Evolutionary conservation across 352 stramenopile genomes (phyloP).

Genomic region (Globisporangium emineosum): DNA sequence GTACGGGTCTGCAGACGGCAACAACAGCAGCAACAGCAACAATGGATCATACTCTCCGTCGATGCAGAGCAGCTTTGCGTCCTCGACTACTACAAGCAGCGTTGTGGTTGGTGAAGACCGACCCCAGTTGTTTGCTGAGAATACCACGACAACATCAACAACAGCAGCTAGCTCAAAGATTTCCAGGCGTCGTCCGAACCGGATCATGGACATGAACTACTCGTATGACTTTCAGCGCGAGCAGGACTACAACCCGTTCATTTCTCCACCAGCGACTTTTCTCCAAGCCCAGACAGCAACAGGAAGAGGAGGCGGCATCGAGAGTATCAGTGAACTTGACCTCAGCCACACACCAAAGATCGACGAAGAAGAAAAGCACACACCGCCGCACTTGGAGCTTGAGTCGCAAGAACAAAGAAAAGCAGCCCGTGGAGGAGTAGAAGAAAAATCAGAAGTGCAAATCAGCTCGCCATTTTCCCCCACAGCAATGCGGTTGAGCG

Average conservation of each 20-base stretch:
- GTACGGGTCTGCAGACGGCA: background rate
- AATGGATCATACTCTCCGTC: background rate
- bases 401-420: background rate
- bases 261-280: constrained; percentile 13
- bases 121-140: background rate
- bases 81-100: background rate
- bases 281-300: background rate
- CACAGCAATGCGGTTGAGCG: background rate
- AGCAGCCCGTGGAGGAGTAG: background rate
- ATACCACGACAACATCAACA: background rate
- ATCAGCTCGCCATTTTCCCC: background rate
- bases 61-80: constrained; percentile 9
- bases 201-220: constrained; percentile 28
- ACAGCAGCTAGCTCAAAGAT: background rate
- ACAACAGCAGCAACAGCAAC: background rate
- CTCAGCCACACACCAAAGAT: constrained; percentile 1
- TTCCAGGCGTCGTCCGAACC: constrained; percentile 1
- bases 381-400: background rate
- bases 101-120: background rate
- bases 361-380: constrained; percentile 2
- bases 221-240: constrained; percentile 49
- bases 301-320: background rate
- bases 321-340: background rate
- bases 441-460: background rate
- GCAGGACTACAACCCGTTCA: constrained; percentile 35